phyloP scores from a whole-genome alignment of 495 filamentous ascomycete species.

The Penicillium alfredii region DNA sequence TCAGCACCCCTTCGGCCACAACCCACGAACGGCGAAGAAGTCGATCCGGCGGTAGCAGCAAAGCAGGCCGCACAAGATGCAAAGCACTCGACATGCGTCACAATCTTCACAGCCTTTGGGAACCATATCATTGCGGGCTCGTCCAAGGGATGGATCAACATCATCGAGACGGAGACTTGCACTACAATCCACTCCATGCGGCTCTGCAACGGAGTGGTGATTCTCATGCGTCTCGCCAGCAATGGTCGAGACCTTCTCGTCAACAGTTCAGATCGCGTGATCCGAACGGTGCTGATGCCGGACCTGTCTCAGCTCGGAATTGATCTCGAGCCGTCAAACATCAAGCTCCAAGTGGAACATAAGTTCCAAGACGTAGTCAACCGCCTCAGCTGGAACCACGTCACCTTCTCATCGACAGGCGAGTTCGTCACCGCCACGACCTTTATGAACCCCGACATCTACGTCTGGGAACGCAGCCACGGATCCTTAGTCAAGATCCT shows the following conservation, averaged over 20 bases:
- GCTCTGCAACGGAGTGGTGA: slow-evolving; percentile 79
- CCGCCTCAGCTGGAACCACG: slow-evolving; percentile 89
- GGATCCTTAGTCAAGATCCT: slow-evolving; percentile 95
- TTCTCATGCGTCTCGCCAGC: slow-evolving; percentile 73
- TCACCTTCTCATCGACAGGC: slow-evolving; percentile 84
- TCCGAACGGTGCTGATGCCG: slow-evolving; percentile 78
- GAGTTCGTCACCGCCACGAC: slow-evolving; percentile 86
- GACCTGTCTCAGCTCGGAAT: slow-evolving; percentile 49
- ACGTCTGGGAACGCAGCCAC: slow-evolving; percentile 93
- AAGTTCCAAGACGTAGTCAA: slow-evolving; percentile 99
- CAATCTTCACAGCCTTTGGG: slow-evolving; percentile 77
- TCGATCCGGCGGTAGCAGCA: slow-evolving; percentile 58
- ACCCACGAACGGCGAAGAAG: slow-evolving; percentile 52
- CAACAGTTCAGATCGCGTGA: slow-evolving; percentile 86
- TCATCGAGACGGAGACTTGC: slow-evolving; percentile 73
- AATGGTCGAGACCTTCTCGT: slow-evolving; percentile 82
- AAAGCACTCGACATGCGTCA: slow-evolving; percentile 86
- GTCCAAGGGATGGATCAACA: slow-evolving; percentile 90
- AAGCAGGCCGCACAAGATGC: slow-evolving; percentile 89
- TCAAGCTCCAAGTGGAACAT: slow-evolving; percentile 88
- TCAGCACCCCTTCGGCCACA: slow-evolving; percentile 68
- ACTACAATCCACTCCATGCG: slow-evolving; percentile 80
- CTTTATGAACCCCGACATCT: slow-evolving; percentile 95
- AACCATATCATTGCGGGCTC: slow-evolving; percentile 87
- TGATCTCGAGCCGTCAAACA: slow-evolving; percentile 42